Base-by-base conservation (phyloP, 768 basidiomycete species). In the Leucocoprinus leucothites region DNA sequence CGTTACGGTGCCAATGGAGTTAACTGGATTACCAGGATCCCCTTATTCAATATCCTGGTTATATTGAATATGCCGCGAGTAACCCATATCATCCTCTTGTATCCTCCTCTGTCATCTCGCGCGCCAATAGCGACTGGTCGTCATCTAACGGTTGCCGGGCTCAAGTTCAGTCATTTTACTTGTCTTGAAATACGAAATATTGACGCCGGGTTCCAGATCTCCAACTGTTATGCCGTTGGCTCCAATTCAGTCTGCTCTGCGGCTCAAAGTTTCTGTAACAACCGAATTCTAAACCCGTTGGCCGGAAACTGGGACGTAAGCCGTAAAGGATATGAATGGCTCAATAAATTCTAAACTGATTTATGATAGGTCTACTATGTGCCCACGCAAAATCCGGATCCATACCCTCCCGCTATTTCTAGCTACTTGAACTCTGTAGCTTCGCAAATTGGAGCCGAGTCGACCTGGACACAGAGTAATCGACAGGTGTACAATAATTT, bases 71-170 rank as follows among this genome's bases (percentile, higher is more conserved):
- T 57, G 80, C 85, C 1, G 71, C 65, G 3, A 74, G 67, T 3
- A 86, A 85, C 63, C 74, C 80, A 43, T 85, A 85, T 62, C 79
- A 84, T 56, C 60, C 81, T 0, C 71, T 84, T 3, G 82, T 84
- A 4, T 75, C 75, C 0, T 25, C 61, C 2, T 71, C 74, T 3
- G 72, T 71, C 1, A 72, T 84, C 46, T 49, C 63, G 0, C 62
- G 61, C 1, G 82, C 78, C 0, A 80, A 77, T 59, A 70, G 60
- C 0, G 69, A 76, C 41, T 84, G 71, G 71, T 70, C 66, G n/a
- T 57, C 65, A 18, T 62, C 72, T 0, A 68, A 63, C 9, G 84
- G 84, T 1, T 87, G 85, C 64, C 71, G 69, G 49, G 76, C 70
- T 47, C 75, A 76, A 69, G 81, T 82, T 51, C 9, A 56, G 19